A percentile compares a stretch with the other conserved stretches of the same genome.
phyloP scores from a whole-genome alignment of 257 asterid species.

The Solanum peruvianum region DNA sequence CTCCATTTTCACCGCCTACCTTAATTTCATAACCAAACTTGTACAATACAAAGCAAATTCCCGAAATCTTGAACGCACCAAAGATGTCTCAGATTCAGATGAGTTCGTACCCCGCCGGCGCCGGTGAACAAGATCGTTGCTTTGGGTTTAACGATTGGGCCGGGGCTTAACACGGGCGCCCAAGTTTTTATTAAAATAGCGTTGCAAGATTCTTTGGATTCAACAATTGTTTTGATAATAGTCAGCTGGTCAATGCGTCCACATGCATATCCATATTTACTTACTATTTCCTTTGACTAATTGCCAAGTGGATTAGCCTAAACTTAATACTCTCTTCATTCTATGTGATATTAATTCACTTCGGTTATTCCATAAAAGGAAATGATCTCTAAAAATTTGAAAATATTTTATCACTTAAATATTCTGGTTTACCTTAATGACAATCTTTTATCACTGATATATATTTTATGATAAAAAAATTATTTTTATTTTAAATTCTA shows the following conservation, averaged over 20 bases:
- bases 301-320: background rate
- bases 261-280: background rate
- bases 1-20: slow-evolving; percentile 22
- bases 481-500: no score
- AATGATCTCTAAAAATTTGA: background rate
- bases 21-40: background rate
- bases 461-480: no score
- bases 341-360: background rate
- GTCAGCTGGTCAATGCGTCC: background rate
- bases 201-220: background rate
- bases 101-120: background rate
- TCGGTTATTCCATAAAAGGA: background rate
- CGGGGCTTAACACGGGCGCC: background rate
- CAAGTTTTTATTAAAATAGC: background rate
- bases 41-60: background rate
- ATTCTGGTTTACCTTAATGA: background rate
- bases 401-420: no score
- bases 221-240: background rate
- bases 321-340: background rate
- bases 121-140: background rate
- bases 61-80: background rate
- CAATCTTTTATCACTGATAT: background rate
- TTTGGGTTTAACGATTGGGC: background rate
- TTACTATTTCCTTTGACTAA: background rate
- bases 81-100: slow-evolving; percentile 1